Base-by-base conservation (phyloP, 2,329 filamentous ascomycete genomes). In the Aspergillus sp. region DNA sequence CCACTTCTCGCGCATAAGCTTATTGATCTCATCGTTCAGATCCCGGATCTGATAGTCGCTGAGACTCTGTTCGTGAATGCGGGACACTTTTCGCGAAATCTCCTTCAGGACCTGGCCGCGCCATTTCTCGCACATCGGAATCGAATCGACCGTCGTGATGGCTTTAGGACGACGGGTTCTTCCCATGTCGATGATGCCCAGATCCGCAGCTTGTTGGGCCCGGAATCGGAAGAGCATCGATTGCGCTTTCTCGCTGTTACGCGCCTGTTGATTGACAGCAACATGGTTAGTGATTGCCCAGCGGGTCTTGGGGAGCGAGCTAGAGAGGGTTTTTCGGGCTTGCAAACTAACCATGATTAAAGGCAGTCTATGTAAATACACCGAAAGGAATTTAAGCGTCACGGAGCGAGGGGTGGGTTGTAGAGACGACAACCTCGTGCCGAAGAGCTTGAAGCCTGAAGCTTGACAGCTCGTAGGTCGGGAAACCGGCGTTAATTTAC, bases 201-300 rank as follows among this genome's bases (percentile, higher is more conserved):
- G 81, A 73, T 96, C 90, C 55, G 90, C 89, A 57, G 91, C 91
- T 81, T 97, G 93, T 61, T 91, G 88, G 65, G 95, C 93, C 69
- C 93, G 89, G 78, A 98, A 98, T 78, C 93, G 91, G 77, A 96
- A 98, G 71, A 98, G 91, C 91, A 98, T 98, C 43, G 90, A 96
- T 77, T 98, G 93, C 63, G 93, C 91, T 72, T 97, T 98, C 80
- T 97, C 91, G 41, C 88, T 91, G 72, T 97, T 96, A 66, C 91
- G 91, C 65, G 91, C 90, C 91, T 90, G 59, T 56, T 51, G 9
- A 37, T 49, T 48, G 46, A 46, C 35, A 51, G 45, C 13, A 42
- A 19, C 51, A 35, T 10, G 7, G 45, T 62, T 60, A 62, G 59
- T 50, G 53, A 57, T 43, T 6, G 19, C 15, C 33, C 7, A 17